Base-by-base conservation (phyloP, 805 yeast genomes). In the Candida vartiovaarae region DNA sequence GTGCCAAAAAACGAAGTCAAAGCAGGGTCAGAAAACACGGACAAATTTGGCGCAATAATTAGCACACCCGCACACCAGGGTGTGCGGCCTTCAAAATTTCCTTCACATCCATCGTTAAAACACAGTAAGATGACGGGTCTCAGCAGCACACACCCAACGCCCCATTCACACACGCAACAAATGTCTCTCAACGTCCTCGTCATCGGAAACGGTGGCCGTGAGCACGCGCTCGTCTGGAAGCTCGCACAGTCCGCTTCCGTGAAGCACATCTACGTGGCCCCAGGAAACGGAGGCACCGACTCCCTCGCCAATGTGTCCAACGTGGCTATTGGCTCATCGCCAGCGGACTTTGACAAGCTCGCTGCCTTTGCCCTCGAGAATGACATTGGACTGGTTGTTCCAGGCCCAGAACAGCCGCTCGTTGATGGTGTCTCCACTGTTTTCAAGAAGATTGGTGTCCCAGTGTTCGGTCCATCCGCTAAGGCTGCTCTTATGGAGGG, bases 371-470 rank as follows among this genome's bases (percentile, higher is more conserved):
- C 97, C 5, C 61, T 71, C 11, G 76, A 76, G 28, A 69, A 90
- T 43, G 55, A 75, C 5, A 74, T 93, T 42, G 75, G 71, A 41
- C 70, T 93, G 44, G 98, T 88, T 5, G 72, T 93, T 36, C 98
- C 99, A 32, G 99, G 99, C 31, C 99, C 99, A n/a, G 99, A 93
- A 67, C 96, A 89, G 67, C 98, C 99, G 32, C 72, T 95, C 49
- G 97, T 95, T 30, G 97, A 93, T 58, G 99, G 99, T 41, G 80
- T 93, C 48, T 64, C 90, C 27, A 64, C 81, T 15, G 69, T 70
- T 42, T 89, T 93, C 72, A 68, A 76, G 49, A 78, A 77, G 46
- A 84, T 83, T 41, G 99, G 99, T 51, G 82, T 93, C 52, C 95
- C 96, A 27, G 96, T 90, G 15, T 93, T 93, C 69, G 99, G 99